These are phyloP conservation scores for Dichotomocladium elegans DNA, from an alignment of 371 early-diverging fungal genomes.

Conservation along the genomic window DNA sequence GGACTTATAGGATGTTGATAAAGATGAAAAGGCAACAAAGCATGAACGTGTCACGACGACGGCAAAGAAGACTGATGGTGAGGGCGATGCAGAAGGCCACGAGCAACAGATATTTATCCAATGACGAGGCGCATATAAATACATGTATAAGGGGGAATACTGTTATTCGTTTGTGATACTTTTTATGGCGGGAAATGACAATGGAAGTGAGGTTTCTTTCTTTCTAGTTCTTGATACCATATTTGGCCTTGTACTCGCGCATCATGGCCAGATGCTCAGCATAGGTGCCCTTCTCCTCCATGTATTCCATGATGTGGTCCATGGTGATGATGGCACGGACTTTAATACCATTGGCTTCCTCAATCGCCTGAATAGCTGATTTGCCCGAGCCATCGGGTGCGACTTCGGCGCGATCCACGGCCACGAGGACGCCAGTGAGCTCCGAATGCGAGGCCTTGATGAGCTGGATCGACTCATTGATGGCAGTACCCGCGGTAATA, in stretches of 20 bases:
- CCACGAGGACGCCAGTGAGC: slow-evolving; percentile 84
- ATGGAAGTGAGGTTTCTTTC: not conserved
- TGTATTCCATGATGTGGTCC: slow-evolving; percentile 83
- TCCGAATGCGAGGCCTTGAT: slow-evolving; percentile 62
- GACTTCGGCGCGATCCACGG: slow-evolving; percentile 90
- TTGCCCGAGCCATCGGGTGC: slow-evolving; percentile 63
- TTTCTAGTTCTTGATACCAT: slow-evolving; percentile 54
- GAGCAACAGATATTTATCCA: too few species aligned
- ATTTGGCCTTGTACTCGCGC: slow-evolving; percentile 70
- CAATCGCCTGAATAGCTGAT: slow-evolving; percentile 94
- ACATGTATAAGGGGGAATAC: too few species aligned
- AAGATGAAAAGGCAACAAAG: too few species aligned
- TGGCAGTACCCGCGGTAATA: slow-evolving; percentile 97
- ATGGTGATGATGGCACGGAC: slow-evolving; percentile 87
- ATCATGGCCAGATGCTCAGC: slow-evolving; percentile 55
- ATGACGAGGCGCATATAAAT: too few species aligned
- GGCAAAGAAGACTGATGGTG: too few species aligned
- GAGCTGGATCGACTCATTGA: slow-evolving; percentile 83
- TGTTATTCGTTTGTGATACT: too few species aligned
- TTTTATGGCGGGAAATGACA: too few species aligned
- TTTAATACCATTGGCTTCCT: slow-evolving; percentile 70
- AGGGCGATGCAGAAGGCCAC: too few species aligned
- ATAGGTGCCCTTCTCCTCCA: slow-evolving; percentile 79
- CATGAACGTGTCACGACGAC: too few species aligned
- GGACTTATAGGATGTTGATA: too few species aligned